Base-by-base conservation (phyloP, 2,329 filamentous ascomycete species). In the Ophiostoma montium region DNA sequence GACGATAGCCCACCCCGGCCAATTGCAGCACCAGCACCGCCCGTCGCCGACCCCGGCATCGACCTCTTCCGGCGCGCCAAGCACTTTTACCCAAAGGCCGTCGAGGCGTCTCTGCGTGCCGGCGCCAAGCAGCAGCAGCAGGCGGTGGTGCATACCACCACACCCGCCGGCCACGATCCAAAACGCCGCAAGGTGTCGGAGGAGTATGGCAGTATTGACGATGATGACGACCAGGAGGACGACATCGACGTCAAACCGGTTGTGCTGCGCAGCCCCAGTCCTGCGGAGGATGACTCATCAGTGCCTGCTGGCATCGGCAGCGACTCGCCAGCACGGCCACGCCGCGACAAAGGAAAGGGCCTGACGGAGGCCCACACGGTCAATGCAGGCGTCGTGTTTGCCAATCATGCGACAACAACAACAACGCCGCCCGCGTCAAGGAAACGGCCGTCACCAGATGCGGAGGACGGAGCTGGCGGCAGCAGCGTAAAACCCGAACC, bases 61-160 rank as follows among this genome's bases (percentile, higher is more conserved):
- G 63, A 63, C 2, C 61, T 78, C 6, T 78, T 78, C 54, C 66
- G 68, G 38, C 70, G 71, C 5, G 65, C 70, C 12, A 70, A 69
- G 53, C 65, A 70, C 50, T 73, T 75, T 58, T 72, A 70, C 46
- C 65, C 68, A 6, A 45, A 39, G 6, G 47, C 49, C 12, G 1
- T 59, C 3, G 53, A 60, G 32, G 63, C 27, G 16, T 18, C 42
- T 16, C 42, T 19, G 16, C 42, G 30, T 38, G 12, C 8, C 47
- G 31, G 6, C 32, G 46, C 42, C 55, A 35, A 32, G 47, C n/a
- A 8, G 7, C 23, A 18, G 32, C 49, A 13, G 4, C 18, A 21
- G 11, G 8, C 10, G 9, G 23, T 39, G 19, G 18, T 41, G 12
- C 18, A 45, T 8, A 21, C 45, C 12, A 33, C 7, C 23, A 44